phyloP scores from a whole-genome alignment of 106 monocot species.

The Dioscorea dumetorum region DNA sequence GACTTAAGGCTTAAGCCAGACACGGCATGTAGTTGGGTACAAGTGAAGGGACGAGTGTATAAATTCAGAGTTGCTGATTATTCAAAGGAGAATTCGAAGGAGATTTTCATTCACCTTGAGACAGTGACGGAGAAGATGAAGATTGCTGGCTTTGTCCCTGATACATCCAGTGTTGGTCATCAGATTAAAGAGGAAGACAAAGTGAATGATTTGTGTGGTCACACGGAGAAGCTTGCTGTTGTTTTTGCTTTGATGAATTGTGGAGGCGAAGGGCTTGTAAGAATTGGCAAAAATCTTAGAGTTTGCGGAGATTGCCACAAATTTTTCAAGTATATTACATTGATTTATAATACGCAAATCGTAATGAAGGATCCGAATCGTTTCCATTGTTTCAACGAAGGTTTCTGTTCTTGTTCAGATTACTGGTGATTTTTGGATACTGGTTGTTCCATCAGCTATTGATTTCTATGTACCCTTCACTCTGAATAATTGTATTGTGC shows the following conservation, averaged over 20 bases:
- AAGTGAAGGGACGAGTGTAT: slow-evolving; percentile 29
- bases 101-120: slow-evolving; percentile 17
- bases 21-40: slow-evolving; percentile 41
- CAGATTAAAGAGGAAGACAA: slow-evolving; percentile 9
- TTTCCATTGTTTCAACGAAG: slow-evolving; percentile 26
- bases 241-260: slow-evolving; percentile 20
- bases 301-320: slow-evolving; percentile 37
- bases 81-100: slow-evolving; percentile 11
- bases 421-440: slow-evolving; percentile 32
- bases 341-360: slow-evolving; percentile 23
- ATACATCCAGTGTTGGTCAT: slow-evolving; percentile 25
- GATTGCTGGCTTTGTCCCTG: slow-evolving; percentile 16
- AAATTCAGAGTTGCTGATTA: slow-evolving; percentile 24
- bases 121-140: slow-evolving; percentile 10
- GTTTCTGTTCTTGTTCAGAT: slow-evolving; percentile 35
- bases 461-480: too few relatives aligned
- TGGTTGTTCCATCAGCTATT: too few relatives aligned
- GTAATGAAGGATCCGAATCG: slow-evolving; percentile 43
- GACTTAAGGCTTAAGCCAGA: slow-evolving; percentile 24
- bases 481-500: too few relatives aligned
- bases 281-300: slow-evolving; percentile 37
- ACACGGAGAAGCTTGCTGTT: slow-evolving; percentile 42
- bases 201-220: slow-evolving; percentile 30
- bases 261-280: slow-evolving; percentile 17
- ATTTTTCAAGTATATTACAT: slow-evolving; percentile 29